Base-by-base conservation (phyloP, 1,139 yeast species). In the Casaregolazyma lundiana region DNA sequence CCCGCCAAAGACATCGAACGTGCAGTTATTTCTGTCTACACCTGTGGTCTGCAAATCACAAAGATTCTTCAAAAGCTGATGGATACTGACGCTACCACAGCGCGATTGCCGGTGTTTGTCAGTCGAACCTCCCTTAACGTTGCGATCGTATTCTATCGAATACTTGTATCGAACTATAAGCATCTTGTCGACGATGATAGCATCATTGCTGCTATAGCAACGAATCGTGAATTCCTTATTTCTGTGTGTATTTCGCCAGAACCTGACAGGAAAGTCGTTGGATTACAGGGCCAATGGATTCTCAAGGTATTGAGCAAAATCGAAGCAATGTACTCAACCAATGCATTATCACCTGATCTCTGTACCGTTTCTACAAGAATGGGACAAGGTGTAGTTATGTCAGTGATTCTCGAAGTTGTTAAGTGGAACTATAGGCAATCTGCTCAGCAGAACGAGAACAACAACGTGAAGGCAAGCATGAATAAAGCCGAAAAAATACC, bases 21-120 rank as follows among this genome's bases (percentile, higher is more conserved):
- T n/a, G 50, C 51, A 15, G 45, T 49, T 2, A 41, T 54, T 6
- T 57, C 59, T 2, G 32, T 52, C 2, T 53, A 46, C 24, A 41
- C 54, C 7, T 51, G 50, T 4, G 48, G 53, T 39, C 35, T 50
- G 22, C 52, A 51, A 39, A 47, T 52, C 16, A 35, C 53, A 15
- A 35, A 41, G 8, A 17, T 50, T 16, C 40, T 37, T 15, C 43
- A 24, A 40, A 43, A 26, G 13, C 42, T 39, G 41, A 43, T 41
- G 17, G 38, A 24, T 15, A 22, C 17, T n/a, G 30, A 36, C 15
- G 15, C 19, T 2, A 11, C 26, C 3, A 20, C 9, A 11, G 11
- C 37, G 30, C 15, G n/a, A n/a, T 19, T 35, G 15, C 45, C 45
- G n/a, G 8, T 11, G n/a, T 3, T 26, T 21, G n/a, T 38, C 11